phyloP scores from a whole-genome alignment of 495 filamentous ascomycete genomes.

The Penicillium canariense region DNA sequence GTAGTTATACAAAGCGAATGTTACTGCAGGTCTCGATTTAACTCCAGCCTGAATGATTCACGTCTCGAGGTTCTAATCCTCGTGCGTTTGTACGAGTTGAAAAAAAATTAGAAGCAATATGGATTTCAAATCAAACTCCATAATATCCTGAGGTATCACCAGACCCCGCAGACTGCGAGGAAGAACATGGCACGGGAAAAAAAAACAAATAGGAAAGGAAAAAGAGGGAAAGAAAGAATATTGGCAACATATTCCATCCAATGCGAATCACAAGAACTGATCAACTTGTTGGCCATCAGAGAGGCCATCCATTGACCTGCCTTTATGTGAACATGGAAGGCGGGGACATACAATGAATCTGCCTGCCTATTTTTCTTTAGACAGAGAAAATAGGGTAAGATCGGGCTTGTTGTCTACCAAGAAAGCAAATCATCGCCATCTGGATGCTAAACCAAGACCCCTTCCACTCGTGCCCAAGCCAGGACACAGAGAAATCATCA shows the following conservation, averaged over 20 bases:
- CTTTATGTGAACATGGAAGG: constrained; percentile 9
- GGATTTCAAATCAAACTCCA: constrained; percentile 12
- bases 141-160: constrained; percentile 23
- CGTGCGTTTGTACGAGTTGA: no score
- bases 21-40: no score
- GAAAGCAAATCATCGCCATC: neutral
- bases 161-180: neutral
- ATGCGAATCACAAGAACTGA: constrained; percentile 15
- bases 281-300: constrained; percentile 20
- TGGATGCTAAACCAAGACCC: neutral
- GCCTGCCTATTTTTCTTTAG: neutral
- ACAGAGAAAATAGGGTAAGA: constrained; percentile 2
- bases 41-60: no score
- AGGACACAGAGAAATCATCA: constrained; percentile 3
- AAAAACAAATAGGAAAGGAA: constrained; percentile 3
- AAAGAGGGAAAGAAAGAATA: constrained; percentile 8
- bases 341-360: constrained; percentile 1
- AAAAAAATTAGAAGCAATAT: neutral
- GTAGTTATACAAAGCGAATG: no score
- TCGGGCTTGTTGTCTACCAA: constrained; percentile 1
- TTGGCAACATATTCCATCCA: constrained; percentile 10
- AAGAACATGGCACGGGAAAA: constrained; percentile 15
- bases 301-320: constrained; percentile 13
- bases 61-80: no score
- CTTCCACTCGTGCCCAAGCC: neutral